A percentile compares a stretch with the other conserved stretches of the same genome.
phyloP scores from a whole-genome alignment of 495 filamentous ascomycete genomes.

The Penicillium flavigenum region DNA sequence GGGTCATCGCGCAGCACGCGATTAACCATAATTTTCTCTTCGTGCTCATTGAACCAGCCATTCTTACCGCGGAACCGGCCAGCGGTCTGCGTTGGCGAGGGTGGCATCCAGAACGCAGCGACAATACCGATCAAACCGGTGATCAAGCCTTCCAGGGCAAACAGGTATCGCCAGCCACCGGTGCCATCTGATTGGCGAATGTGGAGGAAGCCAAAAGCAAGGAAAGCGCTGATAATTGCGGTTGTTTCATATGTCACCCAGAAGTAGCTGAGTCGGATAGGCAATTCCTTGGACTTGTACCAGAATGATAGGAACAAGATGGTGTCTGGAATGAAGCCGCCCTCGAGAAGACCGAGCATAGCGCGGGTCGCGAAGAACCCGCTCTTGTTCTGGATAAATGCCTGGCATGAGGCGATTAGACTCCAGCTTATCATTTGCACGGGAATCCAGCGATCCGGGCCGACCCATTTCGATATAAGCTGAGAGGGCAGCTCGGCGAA shows the following conservation, averaged over 20 bases:
- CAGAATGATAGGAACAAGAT: conserved; percentile 76
- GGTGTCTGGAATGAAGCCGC: conserved; percentile 61
- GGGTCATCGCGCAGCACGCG: conserved; percentile 63
- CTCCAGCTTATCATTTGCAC: conserved; percentile 79
- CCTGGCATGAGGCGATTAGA: conserved; percentile 66
- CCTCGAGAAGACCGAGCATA: conserved; percentile 72
- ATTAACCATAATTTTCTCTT: conserved; percentile 60
- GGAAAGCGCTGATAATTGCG: conserved; percentile 63
- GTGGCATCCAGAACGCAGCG: conserved; percentile 66
- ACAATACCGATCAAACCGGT: conserved; percentile 65
- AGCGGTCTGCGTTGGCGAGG: conserved; percentile 69
- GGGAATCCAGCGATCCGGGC: conserved; percentile 84
- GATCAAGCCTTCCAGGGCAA: conserved; percentile 52
- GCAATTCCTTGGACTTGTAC: conserved; percentile 68
- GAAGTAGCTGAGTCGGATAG: conserved; percentile 63
- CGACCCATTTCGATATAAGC: conserved; percentile 68
- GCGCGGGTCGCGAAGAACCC: conserved; percentile 65
- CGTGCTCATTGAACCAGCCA: conserved; percentile 62
- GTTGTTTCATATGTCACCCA: conserved; percentile 71
- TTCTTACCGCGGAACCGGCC: conserved; percentile 66
- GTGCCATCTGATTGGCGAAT: conserved; percentile 57
- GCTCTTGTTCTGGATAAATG: conserved; percentile 58
- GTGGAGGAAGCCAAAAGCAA: conserved; percentile 71
- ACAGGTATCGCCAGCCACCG: conserved; percentile 74
- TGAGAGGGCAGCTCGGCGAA: conserved; percentile 73